These are phyloP conservation scores for Boletus rubroflammeus DNA, from an alignment of 768 basidiomycete genomes.

Conservation along the genomic window DNA sequence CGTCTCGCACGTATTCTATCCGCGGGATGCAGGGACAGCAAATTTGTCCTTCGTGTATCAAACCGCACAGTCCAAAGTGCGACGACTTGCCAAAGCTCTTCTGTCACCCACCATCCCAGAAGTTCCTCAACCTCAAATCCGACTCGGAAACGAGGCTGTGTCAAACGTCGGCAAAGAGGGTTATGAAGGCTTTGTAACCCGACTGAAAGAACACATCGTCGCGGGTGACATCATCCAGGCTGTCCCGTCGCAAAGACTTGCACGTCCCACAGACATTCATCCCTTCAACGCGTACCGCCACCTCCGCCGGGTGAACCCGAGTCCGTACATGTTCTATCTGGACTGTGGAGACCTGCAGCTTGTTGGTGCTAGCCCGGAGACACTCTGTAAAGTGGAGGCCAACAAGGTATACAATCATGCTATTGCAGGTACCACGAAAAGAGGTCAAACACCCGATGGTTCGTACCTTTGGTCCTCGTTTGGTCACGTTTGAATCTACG, in stretches of 20 bases:
- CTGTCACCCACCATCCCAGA: constrained; percentile 53
- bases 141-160: constrained; percentile 62
- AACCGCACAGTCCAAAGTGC: constrained; percentile 78
- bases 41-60: constrained; percentile 85
- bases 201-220: constrained; percentile 89
- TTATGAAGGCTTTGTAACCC: constrained; percentile 88
- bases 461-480: constrained; percentile 21
- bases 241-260: constrained; percentile 89
- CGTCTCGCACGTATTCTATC: constrained; percentile 92
- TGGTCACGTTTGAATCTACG: constrained; percentile 5
- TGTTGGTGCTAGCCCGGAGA: constrained; percentile 98
- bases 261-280: constrained; percentile 82
- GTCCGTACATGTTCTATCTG: constrained; percentile 98
- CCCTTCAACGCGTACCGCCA: constrained; percentile 98
- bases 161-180: constrained; percentile 94
- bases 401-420: constrained; percentile 96
- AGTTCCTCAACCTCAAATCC: constrained; percentile 58
- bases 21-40: constrained; percentile 58
- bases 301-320: constrained; percentile 91
- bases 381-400: constrained; percentile 89
- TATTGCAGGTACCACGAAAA: constrained; percentile 89
- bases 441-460: constrained; percentile 88
- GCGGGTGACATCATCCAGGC: constrained; percentile 99
- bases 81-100: constrained; percentile 73
- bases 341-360: constrained; percentile 92